Evolutionary conservation across 345 rosid species (phyloP).

Genomic region (Rhodamnia argentea): DNA sequence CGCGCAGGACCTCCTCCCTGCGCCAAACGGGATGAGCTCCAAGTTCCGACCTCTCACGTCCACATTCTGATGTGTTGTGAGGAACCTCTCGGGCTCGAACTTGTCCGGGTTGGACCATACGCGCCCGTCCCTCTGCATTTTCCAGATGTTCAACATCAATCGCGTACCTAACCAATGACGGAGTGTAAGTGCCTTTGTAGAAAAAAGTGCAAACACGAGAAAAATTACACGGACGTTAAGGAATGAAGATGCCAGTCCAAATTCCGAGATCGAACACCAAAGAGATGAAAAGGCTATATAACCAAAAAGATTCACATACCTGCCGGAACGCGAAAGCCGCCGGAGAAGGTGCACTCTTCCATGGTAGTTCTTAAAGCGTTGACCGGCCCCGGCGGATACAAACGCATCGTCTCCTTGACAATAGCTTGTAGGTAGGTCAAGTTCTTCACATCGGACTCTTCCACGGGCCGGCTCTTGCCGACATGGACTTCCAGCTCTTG

Average conservation of each 20-base stretch:
- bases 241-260: background rate
- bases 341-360: constrained; percentile 15
- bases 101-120: constrained; percentile 10
- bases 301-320: background rate
- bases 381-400: constrained; percentile 14
- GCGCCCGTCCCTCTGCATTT: constrained; percentile 12
- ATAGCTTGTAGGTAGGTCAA: constrained; percentile 16
- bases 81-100: constrained; percentile 28
- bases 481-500: constrained; percentile 16
- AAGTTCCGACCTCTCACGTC: constrained; percentile 19
- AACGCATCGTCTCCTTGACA: constrained; percentile 14
- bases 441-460: constrained; percentile 15
- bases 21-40: constrained; percentile 26
- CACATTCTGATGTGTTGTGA: constrained; percentile 4
- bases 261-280: background rate
- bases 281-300: background rate
- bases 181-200: background rate
- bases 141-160: constrained; percentile 15
- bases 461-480: constrained; percentile 11
- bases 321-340: constrained; percentile 10
- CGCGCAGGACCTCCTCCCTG: constrained; percentile 27
- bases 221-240: background rate
- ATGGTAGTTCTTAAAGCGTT: background rate
- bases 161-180: constrained; percentile 15
- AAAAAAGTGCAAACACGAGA: background rate